phyloP scores from a whole-genome alignment of 768 basidiomycete genomes.

The Gymnopilus dilepis region DNA sequence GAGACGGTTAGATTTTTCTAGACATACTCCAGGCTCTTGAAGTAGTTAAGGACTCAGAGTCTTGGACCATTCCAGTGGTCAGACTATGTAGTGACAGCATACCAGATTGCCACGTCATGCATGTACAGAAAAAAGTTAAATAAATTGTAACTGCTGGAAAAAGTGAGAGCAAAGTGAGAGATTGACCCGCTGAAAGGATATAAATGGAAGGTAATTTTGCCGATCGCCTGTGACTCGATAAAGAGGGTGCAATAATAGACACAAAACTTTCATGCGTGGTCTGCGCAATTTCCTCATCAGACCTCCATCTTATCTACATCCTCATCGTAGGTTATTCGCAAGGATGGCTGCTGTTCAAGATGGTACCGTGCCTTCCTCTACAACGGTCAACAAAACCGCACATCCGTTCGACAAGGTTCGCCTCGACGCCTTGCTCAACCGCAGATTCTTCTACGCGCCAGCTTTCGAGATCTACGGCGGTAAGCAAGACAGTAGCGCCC shows the following conservation, averaged over 20 bases:
- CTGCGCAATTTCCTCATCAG: constrained; percentile 5
- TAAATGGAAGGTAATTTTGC: constrained; percentile 6
- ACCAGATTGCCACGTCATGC: neutral
- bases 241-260: neutral
- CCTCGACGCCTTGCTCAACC: constrained; percentile 84
- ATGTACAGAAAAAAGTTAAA: neutral
- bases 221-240: constrained; percentile 4
- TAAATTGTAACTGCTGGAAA: neutral
- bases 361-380: constrained; percentile 30
- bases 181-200: neutral
- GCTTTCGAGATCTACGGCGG: constrained; percentile 98
- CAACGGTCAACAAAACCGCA: constrained; percentile 74
- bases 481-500: constrained; percentile 39
- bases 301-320: constrained; percentile 46
- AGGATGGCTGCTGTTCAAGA: constrained; percentile 74
- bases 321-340: constrained; percentile 35
- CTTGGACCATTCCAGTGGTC: neutral
- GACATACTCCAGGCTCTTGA: constrained; percentile 45
- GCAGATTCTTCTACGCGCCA: constrained; percentile 96
- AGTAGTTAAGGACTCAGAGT: neutral
- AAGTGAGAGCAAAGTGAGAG: neutral
- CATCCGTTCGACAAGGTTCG: constrained; percentile 64
- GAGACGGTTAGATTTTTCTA: constrained; percentile 74
- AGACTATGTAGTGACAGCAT: too few relatives aligned
- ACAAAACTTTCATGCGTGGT: constrained; percentile 5